Evolutionary conservation across 257 asterid genomes (phyloP).

Genomic region (Penstemon newberryi): DNA sequence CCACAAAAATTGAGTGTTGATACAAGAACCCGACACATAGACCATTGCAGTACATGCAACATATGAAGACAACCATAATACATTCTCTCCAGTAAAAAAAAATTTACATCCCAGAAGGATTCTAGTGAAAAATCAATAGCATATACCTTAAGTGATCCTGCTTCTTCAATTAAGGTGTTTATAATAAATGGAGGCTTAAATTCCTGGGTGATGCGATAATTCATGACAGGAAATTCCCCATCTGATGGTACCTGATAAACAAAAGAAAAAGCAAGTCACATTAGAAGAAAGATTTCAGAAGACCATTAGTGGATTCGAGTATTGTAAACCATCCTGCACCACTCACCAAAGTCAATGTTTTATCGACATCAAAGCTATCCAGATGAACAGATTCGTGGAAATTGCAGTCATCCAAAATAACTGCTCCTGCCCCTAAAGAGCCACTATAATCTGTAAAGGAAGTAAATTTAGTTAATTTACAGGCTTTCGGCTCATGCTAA

Average conservation of each 20-base stretch:
- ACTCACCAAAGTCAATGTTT: slow-evolving; percentile 85
- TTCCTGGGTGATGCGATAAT: slow-evolving; percentile 98
- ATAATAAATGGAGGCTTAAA: slow-evolving; percentile 96
- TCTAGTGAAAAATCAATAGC: slow-evolving; percentile 9
- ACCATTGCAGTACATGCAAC: slow-evolving; percentile 7
- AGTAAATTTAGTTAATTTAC: slow-evolving; percentile 8
- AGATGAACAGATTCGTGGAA: slow-evolving; percentile 98
- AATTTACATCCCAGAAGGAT: slow-evolving; percentile 20
- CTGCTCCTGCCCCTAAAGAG: slow-evolving; percentile 87
- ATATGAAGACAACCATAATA: slow-evolving; percentile 17
- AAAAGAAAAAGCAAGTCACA: slow-evolving; percentile 23
- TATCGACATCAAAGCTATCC: slow-evolving; percentile 91
- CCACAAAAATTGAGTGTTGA: slow-evolving; percentile 17
- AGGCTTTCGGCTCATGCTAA: slow-evolving; percentile 27
- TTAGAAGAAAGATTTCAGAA: slow-evolving; percentile 9
- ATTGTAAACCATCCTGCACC: slow-evolving; percentile 23
- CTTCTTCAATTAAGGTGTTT: slow-evolving; percentile 90
- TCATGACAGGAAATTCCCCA: slow-evolving; percentile 99
- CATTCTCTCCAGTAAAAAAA: slow-evolving; percentile 18
- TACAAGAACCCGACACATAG: slow-evolving; percentile 13
- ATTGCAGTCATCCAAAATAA: slow-evolving; percentile 95
- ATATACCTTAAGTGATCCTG: slow-evolving; percentile 81
- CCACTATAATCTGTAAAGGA: slow-evolving; percentile 70
- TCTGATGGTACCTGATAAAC: slow-evolving; percentile 85
- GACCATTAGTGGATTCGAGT: slow-evolving; percentile 23